Conservation (phyloP, 2,329 filamentous ascomycete species). For the Emergomyces pasteurianus region DNA sequence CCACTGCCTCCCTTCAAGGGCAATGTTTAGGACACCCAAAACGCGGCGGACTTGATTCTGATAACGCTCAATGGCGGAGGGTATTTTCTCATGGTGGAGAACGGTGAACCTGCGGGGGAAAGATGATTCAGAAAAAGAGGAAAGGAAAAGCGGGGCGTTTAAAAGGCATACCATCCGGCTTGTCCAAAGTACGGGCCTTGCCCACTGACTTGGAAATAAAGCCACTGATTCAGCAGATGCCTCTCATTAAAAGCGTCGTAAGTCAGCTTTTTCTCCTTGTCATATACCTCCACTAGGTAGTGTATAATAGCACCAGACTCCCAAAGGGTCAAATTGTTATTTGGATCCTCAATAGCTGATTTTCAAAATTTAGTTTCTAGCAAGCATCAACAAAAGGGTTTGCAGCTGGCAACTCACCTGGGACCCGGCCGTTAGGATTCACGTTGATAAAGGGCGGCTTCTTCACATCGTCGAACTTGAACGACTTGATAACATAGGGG, state of each 20-base stretch:
- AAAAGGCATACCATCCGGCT: slow-evolving; percentile 8
- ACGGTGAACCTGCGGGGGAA: slow-evolving; percentile 25
- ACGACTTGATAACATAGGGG: not conserved
- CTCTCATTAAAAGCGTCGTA: slow-evolving; percentile 20
- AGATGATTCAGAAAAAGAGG: no score
- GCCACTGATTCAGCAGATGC: slow-evolving; percentile 28
- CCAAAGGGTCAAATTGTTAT: slow-evolving; percentile 26
- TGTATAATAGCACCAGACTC: slow-evolving; percentile 30
- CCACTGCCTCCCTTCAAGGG: slow-evolving; percentile 26
- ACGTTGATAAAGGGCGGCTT: slow-evolving; percentile 24
- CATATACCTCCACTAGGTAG: slow-evolving; percentile 30
- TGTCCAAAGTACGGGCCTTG: slow-evolving; percentile 37
- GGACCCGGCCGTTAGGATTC: slow-evolving; percentile 35
- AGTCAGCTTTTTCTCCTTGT: slow-evolving; percentile 26
- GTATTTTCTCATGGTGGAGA: slow-evolving; percentile 29
- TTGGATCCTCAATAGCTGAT: slow-evolving; percentile 25
- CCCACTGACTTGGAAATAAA: slow-evolving; percentile 30
- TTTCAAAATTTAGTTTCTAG: not conserved
- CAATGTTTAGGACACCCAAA: slow-evolving; percentile 30
- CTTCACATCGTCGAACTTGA: not conserved
- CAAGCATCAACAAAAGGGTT: not conserved
- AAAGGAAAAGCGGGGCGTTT: not conserved
- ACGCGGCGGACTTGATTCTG: slow-evolving; percentile 29
- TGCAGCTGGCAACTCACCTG: slow-evolving; percentile 2
- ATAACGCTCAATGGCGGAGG: slow-evolving; percentile 30